phyloP scores from a whole-genome alignment of 495 filamentous ascomycete species.

The Cairneyella variabilis region DNA sequence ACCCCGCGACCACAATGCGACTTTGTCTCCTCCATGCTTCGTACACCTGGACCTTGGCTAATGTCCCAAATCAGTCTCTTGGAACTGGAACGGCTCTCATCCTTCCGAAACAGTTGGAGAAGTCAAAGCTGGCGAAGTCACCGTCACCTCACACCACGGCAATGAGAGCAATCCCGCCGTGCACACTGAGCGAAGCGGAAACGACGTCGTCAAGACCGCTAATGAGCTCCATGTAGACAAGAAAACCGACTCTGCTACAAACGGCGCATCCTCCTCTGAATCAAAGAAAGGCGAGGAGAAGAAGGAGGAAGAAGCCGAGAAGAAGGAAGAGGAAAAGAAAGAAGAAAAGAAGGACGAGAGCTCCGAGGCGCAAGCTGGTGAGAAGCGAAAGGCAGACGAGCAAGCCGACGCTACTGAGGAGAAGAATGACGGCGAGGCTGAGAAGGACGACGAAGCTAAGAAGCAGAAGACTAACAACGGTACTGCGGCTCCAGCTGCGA shows the following conservation, averaged over 20 bases:
- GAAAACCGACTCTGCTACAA: constrained; percentile 19
- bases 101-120: constrained; percentile 55
- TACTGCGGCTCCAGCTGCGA: constrained; percentile 3
- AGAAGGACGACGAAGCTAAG: constrained; percentile 16
- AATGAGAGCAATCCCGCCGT: constrained; percentile 59
- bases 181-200: constrained; percentile 49
- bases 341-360: constrained; percentile 25
- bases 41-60: too few relatives aligned
- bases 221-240: constrained; percentile 47
- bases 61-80: constrained; percentile 52
- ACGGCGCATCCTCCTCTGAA: constrained; percentile 21
- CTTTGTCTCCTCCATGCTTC: too few relatives aligned
- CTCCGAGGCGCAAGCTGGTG: constrained; percentile 15
- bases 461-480: constrained; percentile 23
- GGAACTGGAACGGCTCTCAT: constrained; percentile 50
- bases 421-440: constrained; percentile 5
- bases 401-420: not conserved
- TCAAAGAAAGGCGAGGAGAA: constrained; percentile 28
- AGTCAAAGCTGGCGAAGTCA: constrained; percentile 49
- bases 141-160: constrained; percentile 54
- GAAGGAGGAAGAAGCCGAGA: constrained; percentile 24
- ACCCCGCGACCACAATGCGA: too few relatives aligned
- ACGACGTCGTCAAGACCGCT: constrained; percentile 61
- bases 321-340: constrained; percentile 27
- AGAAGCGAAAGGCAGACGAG: constrained; percentile 25